Conservation (phyloP, 164 flowering plant species). For the Pachysandra terminalis region DNA sequence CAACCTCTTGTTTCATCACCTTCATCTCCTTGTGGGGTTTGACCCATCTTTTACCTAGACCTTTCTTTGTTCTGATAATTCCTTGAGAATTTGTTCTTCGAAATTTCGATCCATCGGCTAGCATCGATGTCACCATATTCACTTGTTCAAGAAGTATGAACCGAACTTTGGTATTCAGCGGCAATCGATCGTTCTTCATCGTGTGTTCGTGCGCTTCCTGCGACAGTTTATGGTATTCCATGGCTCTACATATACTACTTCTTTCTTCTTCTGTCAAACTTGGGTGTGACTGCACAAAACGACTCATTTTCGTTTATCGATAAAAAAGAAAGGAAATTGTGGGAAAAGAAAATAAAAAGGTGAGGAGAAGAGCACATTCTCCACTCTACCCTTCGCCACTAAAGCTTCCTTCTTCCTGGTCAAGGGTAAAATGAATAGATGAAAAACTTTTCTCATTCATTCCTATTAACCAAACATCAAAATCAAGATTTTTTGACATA, state of each 20-base stretch:
- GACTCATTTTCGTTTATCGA: no score
- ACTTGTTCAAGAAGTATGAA: slow-evolving; percentile 42
- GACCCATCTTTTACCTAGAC: slow-evolving; percentile 10
- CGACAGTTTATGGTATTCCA: slow-evolving; percentile 40
- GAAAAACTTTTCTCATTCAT: no score
- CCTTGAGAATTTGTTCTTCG: slow-evolving; percentile 26
- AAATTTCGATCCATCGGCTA: slow-evolving; percentile 19
- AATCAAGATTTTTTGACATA: no score
- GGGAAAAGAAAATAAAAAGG: no score
- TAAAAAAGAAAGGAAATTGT: no score
- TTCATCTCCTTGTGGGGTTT: slow-evolving; percentile 27
- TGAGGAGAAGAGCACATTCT: no score
- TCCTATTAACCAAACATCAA: no score
- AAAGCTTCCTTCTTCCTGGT: no score
- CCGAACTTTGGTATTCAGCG: slow-evolving; percentile 14
- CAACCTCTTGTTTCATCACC: slow-evolving; percentile 37
- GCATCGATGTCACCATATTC: slow-evolving; percentile 24
- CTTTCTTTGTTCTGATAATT: slow-evolving; percentile 16
- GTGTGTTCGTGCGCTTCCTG: slow-evolving; percentile 35
- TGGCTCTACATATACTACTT: slow-evolving; percentile 23
- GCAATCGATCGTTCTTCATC: slow-evolving; percentile 36
- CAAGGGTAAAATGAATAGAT: no score
- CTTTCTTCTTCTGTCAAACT: slow-evolving; percentile 40
- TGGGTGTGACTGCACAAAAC: slow-evolving; percentile 47
- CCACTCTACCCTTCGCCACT: no score